Evolutionary conservation across 2,329 filamentous ascomycete species (phyloP), one percentile per base, ranked within the genome.

Genomic region (Scedosporium boydii): DNA sequence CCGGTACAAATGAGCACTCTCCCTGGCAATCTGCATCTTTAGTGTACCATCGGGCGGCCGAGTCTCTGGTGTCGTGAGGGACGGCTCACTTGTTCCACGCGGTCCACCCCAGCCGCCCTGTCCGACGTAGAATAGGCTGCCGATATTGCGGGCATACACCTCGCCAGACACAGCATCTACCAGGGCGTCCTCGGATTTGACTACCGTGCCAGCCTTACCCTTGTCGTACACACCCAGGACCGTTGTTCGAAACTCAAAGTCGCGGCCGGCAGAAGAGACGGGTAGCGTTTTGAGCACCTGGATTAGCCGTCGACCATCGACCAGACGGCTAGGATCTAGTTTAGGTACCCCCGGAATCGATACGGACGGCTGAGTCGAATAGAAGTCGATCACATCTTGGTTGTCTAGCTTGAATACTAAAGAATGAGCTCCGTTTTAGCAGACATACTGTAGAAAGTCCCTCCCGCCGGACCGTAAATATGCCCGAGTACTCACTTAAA

Each of bases 371-470:
- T 83, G 80, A 42, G 82, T 76, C 42, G 82, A 81, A 74, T 89
- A 89, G 76, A 90, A 90, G 74, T 89, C 86, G 66, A 87, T 83
- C 58, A 89, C 84, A 71, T 90, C 87, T 70, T 83, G 80, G 59
- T 82, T 78, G 48, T 83, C 84, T 68, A 83, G 78, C 71, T 90
- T 90, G 78, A 90, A 90, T 44, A 86, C 80, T 82, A 48, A 4
- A 51, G 4, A 23, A 55, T 26, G 34, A 44, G 12, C 10, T 29
- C 26, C 29, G 10, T 6, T 26, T 21, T 42, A 6, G 23, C 18
- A 6, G 26, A 34, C 14, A 34, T 12, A 10, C 3, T 58, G 3
- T 23, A 23, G 23, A 23, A 23, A 23, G 23, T 23, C 23, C 23
- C 2, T 3, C 23, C 23, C 23, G 23, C 23, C 23, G 23, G 23